Evolutionary conservation across 805 yeast genomes (phyloP).

Genomic region (Starmera dryadoides): DNA sequence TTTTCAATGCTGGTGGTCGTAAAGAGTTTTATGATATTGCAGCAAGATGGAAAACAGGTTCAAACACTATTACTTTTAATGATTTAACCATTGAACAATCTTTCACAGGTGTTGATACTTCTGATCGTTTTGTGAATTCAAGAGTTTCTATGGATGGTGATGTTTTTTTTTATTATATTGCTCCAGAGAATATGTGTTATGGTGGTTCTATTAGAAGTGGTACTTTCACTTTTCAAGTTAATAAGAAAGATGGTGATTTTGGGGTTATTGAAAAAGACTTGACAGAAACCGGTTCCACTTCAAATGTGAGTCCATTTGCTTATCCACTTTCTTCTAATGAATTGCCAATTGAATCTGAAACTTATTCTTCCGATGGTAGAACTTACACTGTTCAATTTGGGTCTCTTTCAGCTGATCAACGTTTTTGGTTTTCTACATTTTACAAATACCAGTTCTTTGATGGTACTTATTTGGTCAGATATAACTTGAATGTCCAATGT

Average conservation of each 20-base stretch:
- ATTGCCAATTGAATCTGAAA: neutral
- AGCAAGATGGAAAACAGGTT: conserved; percentile 6
- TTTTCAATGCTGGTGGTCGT: conserved; percentile 11
- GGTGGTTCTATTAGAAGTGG: conserved; percentile 4
- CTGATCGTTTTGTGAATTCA: neutral
- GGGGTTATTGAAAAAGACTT: too few relatives aligned
- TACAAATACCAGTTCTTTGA: too few relatives aligned
- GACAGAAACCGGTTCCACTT: neutral
- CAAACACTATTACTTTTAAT: conserved; percentile 11
- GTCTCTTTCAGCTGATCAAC: conserved; percentile 3
- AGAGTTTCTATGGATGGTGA: conserved; percentile 12
- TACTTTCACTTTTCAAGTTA: conserved; percentile 1
- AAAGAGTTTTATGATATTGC: conserved; percentile 3
- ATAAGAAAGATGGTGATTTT: too few relatives aligned
- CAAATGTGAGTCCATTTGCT: neutral
- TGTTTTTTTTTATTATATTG: conserved; percentile 5
- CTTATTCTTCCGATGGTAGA: neutral
- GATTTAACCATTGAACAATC: neutral
- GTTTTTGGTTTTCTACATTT: conserved; percentile 4
- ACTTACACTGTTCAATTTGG: conserved; percentile 3
- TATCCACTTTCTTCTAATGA: neutral
- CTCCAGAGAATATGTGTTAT: conserved; percentile 3
- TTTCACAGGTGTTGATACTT: too few relatives aligned
- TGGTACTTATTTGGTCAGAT: too few relatives aligned
- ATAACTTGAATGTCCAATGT: neutral